Percentiles rank a stretch among this genome's conserved stretches.
These are phyloP conservation scores for Bruguiera sexangula DNA, from an alignment of 345 rosid genomes.

Conservation along the genomic window DNA sequence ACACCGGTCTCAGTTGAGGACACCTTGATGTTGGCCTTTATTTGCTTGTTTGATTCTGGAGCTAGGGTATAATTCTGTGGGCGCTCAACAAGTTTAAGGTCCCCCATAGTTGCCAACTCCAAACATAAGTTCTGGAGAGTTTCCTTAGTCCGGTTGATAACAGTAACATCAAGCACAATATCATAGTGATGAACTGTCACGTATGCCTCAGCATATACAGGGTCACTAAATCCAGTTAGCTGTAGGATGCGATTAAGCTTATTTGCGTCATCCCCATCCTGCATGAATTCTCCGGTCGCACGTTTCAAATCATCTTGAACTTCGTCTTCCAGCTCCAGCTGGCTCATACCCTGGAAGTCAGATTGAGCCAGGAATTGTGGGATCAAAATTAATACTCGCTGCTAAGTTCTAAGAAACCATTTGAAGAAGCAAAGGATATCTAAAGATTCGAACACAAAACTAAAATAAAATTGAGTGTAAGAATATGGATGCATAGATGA, in stretches of 20 bases:
- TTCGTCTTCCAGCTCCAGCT: conserved; percentile 97
- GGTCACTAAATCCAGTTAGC: conserved; percentile 98
- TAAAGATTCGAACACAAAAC: no score
- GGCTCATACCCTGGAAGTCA: conserved; percentile 88
- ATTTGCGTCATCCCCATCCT: conserved; percentile 91
- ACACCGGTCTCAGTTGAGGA: conserved; percentile 99
- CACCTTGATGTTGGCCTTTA: conserved; percentile 98
- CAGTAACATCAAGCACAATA: conserved; percentile 92
- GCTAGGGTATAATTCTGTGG: conserved; percentile 97
- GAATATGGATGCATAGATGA: no score
- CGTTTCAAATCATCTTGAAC: conserved; percentile 97
- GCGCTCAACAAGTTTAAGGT: conserved; percentile 97
- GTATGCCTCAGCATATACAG: conserved; percentile 98
- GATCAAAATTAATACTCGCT: background rate
- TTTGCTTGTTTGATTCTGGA: conserved; percentile 91
- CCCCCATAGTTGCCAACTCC: conserved; percentile 99
- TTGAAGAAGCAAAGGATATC: background rate
- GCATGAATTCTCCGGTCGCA: conserved; percentile 95
- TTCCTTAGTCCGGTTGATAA: conserved; percentile 92
- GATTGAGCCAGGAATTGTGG: background rate
- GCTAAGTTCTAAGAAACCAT: background rate
- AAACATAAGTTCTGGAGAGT: conserved; percentile 97
- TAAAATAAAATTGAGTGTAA: no score
- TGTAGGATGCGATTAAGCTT: conserved; percentile 96
- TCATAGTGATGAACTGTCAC: conserved; percentile 97